Evolutionary conservation across 352 stramenopile species (phyloP).

Genomic region (Globisporangium paddicum): DNA sequence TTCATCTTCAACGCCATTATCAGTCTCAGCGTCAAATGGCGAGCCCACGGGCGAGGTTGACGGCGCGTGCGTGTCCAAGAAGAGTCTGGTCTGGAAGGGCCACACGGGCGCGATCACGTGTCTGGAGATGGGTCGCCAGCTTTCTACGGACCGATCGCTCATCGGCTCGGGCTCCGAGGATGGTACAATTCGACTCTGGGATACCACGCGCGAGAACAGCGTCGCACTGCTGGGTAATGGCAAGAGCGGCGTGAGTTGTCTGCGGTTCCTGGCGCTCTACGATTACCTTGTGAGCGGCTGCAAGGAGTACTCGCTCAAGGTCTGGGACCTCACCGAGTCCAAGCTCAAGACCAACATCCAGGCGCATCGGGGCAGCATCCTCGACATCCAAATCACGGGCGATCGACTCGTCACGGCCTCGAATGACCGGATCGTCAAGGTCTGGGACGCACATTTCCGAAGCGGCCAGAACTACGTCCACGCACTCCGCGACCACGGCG

Average conservation of each 20-base stretch:
- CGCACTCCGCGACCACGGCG: slow-evolving; percentile 52
- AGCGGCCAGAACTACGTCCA: slow-evolving; percentile 41
- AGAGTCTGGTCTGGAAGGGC: slow-evolving; percentile 56
- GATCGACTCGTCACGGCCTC: slow-evolving; percentile 64
- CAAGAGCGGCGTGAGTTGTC: slow-evolving; percentile 40
- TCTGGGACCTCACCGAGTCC: slow-evolving; percentile 58
- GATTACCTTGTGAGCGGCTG: slow-evolving; percentile 62
- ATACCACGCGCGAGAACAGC: slow-evolving; percentile 56
- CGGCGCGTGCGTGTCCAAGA: slow-evolving; percentile 46
- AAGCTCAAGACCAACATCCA: slow-evolving; percentile 52
- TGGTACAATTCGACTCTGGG: slow-evolving; percentile 69
- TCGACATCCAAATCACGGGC: slow-evolving; percentile 68
- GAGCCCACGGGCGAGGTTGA: slow-evolving; percentile 39
- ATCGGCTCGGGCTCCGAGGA: slow-evolving; percentile 67
- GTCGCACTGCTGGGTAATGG: slow-evolving; percentile 42
- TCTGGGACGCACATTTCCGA: slow-evolving; percentile 77
- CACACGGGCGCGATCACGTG: slow-evolving; percentile 60
- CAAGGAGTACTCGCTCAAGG: slow-evolving; percentile 45
- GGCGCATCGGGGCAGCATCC: slow-evolving; percentile 50
- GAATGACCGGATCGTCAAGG: slow-evolving; percentile 72
- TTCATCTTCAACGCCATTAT: not conserved
- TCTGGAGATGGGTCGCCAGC: slow-evolving; percentile 68
- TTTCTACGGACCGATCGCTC: slow-evolving; percentile 47
- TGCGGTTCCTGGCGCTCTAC: slow-evolving; percentile 58
- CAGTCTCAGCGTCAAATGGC: slow-evolving; percentile 15